phyloP scores from a whole-genome alignment of 1,284 basidiomycete genomes.

The Leccinum subatratum region DNA sequence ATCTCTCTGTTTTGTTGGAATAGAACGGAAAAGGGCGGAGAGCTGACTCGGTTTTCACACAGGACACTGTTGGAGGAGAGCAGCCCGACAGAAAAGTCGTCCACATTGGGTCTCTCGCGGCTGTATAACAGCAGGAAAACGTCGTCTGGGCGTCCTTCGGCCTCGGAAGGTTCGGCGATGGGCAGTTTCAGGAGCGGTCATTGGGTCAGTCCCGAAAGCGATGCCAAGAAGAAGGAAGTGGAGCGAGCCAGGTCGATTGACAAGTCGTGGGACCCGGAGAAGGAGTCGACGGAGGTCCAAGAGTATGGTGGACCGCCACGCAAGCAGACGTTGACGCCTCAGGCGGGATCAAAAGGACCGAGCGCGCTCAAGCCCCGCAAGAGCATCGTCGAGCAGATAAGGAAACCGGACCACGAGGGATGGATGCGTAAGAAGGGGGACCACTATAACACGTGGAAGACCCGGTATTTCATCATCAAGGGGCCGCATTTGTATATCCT shows the following conservation, averaged over 20 bases:
- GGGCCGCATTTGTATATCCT: slow-evolving; percentile 86
- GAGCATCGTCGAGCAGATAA: slow-evolving; percentile 83
- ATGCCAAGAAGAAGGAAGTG: slow-evolving; percentile 19
- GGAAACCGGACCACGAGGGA: slow-evolving; percentile 80
- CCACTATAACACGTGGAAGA: slow-evolving; percentile 90
- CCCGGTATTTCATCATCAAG: slow-evolving; percentile 91
- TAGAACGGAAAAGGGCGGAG: background rate
- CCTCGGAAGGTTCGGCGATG: slow-evolving; percentile 31
- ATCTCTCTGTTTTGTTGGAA: slow-evolving; percentile 6
- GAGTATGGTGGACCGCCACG: slow-evolving; percentile 35
- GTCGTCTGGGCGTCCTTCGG: slow-evolving; percentile 36
- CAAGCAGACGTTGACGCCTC: slow-evolving; percentile 48
- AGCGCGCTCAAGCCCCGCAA: slow-evolving; percentile 54
- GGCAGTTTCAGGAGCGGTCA: slow-evolving; percentile 15
- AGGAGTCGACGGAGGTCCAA: slow-evolving; percentile 15
- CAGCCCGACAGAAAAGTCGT: slow-evolving; percentile 32
- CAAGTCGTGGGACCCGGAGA: slow-evolving; percentile 22
- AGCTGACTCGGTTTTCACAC: slow-evolving; percentile 2
- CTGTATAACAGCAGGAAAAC: slow-evolving; percentile 42
- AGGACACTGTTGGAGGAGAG: slow-evolving; percentile 29
- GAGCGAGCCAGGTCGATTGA: slow-evolving; percentile 26
- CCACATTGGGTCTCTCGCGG: slow-evolving; percentile 47
- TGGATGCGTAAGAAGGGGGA: slow-evolving; percentile 98
- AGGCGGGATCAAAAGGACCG: slow-evolving; percentile 22
- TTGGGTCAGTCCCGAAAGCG: slow-evolving; percentile 10